These are phyloP conservation scores for Eucommia ulmoides DNA, from an alignment of 257 asterid species.

Conservation along the genomic window DNA sequence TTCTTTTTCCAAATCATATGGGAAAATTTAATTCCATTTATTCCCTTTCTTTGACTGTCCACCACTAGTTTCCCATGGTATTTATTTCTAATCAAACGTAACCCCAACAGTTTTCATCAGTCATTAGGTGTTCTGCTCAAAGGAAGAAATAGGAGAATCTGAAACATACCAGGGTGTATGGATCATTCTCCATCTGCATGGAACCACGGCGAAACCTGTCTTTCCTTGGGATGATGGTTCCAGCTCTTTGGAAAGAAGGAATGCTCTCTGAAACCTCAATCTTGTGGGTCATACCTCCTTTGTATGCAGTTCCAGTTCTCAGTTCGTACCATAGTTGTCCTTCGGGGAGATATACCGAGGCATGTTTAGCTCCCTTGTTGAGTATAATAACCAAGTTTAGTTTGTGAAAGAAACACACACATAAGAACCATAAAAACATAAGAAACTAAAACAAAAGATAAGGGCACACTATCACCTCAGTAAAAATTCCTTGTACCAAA, in stretches of 20 bases:
- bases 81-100: too few relatives aligned
- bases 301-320: slow-evolving; percentile 61
- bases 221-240: slow-evolving; percentile 88
- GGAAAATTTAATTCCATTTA: too few relatives aligned
- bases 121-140: too few relatives aligned
- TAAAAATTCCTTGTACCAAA: slow-evolving; percentile 90
- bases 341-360: slow-evolving; percentile 84
- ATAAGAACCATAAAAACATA: neutral
- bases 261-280: slow-evolving; percentile 64
- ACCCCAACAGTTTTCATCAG: too few relatives aligned
- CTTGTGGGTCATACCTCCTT: slow-evolving; percentile 68
- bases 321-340: slow-evolving; percentile 73
- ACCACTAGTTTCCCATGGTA: too few relatives aligned
- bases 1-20: too few relatives aligned
- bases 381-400: slow-evolving; percentile 4
- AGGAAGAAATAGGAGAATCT: neutral
- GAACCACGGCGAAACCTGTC: slow-evolving; percentile 90
- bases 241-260: slow-evolving; percentile 91
- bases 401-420: slow-evolving; percentile 2
- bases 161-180: slow-evolving; percentile 77
- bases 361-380: slow-evolving; percentile 67
- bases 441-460: neutral
- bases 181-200: slow-evolving; percentile 91
- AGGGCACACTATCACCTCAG: slow-evolving; percentile 40
- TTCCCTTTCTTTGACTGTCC: too few relatives aligned